These are phyloP conservation scores for Ceratocystiopsis minuta DNA, from an alignment of 2,329 filamentous ascomycete species.

Conservation along the genomic window DNA sequence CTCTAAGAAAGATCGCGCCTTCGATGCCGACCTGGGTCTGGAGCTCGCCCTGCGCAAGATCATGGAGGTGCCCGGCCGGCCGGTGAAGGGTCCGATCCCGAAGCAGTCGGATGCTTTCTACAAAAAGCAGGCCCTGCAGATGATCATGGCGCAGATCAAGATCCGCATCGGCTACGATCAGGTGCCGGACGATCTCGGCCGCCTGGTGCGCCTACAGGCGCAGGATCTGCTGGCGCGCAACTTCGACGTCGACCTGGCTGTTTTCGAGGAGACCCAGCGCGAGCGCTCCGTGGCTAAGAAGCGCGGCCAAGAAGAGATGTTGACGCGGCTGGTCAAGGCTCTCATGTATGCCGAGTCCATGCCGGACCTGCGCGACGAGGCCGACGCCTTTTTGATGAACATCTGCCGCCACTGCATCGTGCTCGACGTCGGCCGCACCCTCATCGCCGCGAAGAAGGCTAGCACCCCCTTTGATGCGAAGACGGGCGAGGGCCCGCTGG, in stretches of 20 bases:
- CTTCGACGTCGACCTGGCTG: constrained; percentile 48
- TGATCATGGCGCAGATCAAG: constrained; percentile 80
- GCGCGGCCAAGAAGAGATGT: constrained; percentile 58
- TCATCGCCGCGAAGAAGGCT: constrained; percentile 63
- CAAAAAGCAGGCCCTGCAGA: constrained; percentile 78
- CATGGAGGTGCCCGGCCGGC: constrained; percentile 54
- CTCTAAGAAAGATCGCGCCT: constrained; percentile 72
- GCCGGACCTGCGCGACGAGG: constrained; percentile 60
- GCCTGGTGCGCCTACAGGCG: constrained; percentile 71
- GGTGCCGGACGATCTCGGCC: constrained; percentile 74
- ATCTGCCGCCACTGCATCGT: constrained; percentile 82
- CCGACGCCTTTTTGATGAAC: constrained; percentile 57
- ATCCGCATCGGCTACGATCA: constrained; percentile 72
- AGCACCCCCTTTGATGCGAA: constrained; percentile 67
- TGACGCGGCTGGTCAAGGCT: constrained; percentile 80
- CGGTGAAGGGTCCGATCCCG: constrained; percentile 22
- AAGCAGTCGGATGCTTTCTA: constrained; percentile 65
- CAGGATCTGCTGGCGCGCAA: constrained; percentile 66
- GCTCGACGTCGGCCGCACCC: constrained; percentile 70
- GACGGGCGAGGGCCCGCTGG: constrained; percentile 71
- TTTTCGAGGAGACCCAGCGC: constrained; percentile 59
- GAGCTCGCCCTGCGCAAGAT: constrained; percentile 80
- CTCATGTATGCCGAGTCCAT: constrained; percentile 72
- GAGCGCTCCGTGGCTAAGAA: constrained; percentile 78
- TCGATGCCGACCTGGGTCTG: constrained; percentile 71